Percentiles rank a stretch among this genome's conserved stretches.
Conservation (phyloP, 1,284 basidiomycete species). For the Phaffia rhodozyma region DNA sequence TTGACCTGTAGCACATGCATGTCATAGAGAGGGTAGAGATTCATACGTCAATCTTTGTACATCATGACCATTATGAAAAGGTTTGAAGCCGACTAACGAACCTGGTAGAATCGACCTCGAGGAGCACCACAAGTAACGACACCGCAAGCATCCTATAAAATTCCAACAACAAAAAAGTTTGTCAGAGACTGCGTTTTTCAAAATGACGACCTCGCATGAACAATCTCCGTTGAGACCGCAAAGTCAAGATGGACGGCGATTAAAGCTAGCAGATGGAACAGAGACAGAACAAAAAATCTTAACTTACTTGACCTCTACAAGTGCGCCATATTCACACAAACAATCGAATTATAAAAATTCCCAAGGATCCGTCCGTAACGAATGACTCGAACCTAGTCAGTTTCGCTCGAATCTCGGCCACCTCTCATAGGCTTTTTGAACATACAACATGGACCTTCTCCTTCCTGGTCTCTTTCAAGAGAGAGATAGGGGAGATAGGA, state of each 20-base stretch:
- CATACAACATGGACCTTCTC: neutral
- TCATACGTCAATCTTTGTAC: too few relatives aligned
- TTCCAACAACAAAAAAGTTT: neutral
- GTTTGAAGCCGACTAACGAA: neutral
- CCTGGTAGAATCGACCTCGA: constrained; percentile 87
- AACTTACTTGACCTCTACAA: constrained; percentile 14
- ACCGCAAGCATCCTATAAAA: constrained; percentile 83
- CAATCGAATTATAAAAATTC: too few relatives aligned
- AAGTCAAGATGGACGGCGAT: too few relatives aligned
- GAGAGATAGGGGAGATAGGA: neutral
- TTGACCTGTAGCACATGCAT: constrained; percentile 47
- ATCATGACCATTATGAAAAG: neutral
- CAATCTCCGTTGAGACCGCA: too few relatives aligned
- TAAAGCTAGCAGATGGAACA: too few relatives aligned
- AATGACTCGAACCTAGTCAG: too few relatives aligned
- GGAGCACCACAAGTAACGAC: constrained; percentile 84
- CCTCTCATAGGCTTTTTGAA: too few relatives aligned
- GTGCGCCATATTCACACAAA: constrained; percentile 16
- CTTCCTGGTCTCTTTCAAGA: neutral
- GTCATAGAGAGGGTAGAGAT: too few relatives aligned
- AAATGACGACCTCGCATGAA: too few relatives aligned
- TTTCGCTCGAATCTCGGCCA: too few relatives aligned
- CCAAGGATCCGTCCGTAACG: too few relatives aligned
- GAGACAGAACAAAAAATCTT: neutral
- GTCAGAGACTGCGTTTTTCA: neutral